Evolutionary conservation across 108 stramenopile genomes (phyloP).

Genomic region (Discostella stelligeroides): DNA sequence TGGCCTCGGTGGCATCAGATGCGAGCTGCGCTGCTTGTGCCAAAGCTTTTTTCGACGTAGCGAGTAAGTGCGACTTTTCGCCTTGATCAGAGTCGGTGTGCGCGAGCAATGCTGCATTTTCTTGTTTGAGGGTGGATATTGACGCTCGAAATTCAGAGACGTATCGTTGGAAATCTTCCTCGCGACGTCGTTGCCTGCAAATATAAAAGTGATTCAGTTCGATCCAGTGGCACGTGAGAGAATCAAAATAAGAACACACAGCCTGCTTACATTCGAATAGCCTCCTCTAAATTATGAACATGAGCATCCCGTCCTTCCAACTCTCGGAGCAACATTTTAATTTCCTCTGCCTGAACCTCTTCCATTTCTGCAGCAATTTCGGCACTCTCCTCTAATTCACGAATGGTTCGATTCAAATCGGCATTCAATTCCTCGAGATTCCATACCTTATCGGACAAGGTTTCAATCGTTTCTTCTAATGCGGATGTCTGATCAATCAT

Average conservation of each 20-base stretch:
- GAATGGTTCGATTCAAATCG: conserved; percentile 55
- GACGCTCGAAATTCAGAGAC: conserved; percentile 78
- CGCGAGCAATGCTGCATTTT: conserved; percentile 77
- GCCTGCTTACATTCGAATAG: conserved; percentile 79
- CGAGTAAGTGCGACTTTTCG: conserved; percentile 67
- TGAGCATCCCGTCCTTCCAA: conserved; percentile 78
- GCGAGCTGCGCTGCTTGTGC: conserved; percentile 79
- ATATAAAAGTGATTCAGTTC: background rate
- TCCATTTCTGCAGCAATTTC: conserved; percentile 91
- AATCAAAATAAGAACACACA: background rate
- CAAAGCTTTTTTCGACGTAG: conserved; percentile 81
- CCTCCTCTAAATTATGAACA: conserved; percentile 86
- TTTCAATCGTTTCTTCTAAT: conserved; percentile 85
- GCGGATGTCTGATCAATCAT: conserved; percentile 82
- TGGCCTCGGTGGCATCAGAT: conserved; percentile 73
- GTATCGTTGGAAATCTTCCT: conserved; percentile 85
- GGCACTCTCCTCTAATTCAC: conserved; percentile 88
- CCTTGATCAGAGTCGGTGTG: conserved; percentile 76
- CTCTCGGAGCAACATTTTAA: conserved; percentile 76
- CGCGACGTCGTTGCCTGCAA: conserved; percentile 79
- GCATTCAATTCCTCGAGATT: conserved; percentile 72
- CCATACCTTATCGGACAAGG: conserved; percentile 72
- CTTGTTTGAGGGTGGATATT: conserved; percentile 74
- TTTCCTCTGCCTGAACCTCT: conserved; percentile 87
- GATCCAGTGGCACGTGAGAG: background rate